Evolutionary conservation across 139 green algal genomes (phyloP).

Genomic region (Closterium sp.): DNA sequence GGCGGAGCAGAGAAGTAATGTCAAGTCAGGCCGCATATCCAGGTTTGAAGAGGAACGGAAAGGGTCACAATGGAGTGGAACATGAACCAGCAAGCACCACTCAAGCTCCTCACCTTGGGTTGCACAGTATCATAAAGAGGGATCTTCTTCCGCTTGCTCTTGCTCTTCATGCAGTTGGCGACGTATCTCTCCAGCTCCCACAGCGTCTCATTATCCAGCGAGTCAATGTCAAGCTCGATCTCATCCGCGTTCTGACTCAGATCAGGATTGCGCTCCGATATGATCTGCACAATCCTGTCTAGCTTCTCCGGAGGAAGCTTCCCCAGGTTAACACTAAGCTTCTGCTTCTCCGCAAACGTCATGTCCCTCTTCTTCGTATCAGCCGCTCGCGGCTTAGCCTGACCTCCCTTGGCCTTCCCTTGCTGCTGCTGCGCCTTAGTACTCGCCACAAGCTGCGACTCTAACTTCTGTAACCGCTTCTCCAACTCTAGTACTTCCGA

Average conservation of each 20-base stretch:
- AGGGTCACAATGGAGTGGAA: not conserved
- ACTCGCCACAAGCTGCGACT: not conserved
- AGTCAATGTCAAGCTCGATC: slow-evolving; percentile 72
- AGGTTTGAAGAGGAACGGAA: not conserved
- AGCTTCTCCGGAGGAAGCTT: slow-evolving; percentile 69
- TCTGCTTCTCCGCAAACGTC: slow-evolving; percentile 73
- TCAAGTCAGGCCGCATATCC: not conserved
- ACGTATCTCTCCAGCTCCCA: slow-evolving; percentile 67
- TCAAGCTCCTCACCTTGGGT: not conserved
- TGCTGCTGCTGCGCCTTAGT: not conserved
- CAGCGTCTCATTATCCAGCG: slow-evolving; percentile 60
- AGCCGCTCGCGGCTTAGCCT: slow-evolving; percentile 24
- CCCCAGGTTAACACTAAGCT: slow-evolving; percentile 64
- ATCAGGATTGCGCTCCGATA: slow-evolving; percentile 52
- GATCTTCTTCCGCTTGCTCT: slow-evolving; percentile 28
- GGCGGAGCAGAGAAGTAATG: not conserved
- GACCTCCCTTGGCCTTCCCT: not conserved
- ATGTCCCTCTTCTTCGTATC: slow-evolving; percentile 56
- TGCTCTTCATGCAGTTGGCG: slow-evolving; percentile 56
- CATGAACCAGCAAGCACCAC: not conserved
- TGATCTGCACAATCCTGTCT: slow-evolving; percentile 61
- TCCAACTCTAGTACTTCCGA: slow-evolving; percentile 4
- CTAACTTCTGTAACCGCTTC: not conserved
- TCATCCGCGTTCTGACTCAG: slow-evolving; percentile 54
- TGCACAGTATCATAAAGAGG: not conserved